phyloP scores from a whole-genome alignment of 2,329 filamentous ascomycete genomes.

The Orbilia javanica region DNA sequence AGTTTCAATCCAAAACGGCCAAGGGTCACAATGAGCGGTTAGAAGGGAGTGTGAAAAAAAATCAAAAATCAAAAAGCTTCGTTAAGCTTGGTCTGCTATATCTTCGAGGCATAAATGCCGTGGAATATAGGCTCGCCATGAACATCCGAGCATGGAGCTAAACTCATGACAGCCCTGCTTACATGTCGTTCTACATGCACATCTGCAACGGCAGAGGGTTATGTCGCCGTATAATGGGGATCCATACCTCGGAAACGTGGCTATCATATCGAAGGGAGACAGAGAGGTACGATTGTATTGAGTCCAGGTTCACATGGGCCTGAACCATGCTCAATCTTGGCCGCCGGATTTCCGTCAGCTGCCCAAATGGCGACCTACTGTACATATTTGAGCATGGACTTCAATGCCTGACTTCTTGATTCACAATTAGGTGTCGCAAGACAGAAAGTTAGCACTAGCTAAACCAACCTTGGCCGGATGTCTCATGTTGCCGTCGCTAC shows the following conservation, averaged over 20 bases:
- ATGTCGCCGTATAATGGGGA: slow-evolving; percentile 55
- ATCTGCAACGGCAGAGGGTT: slow-evolving; percentile 44
- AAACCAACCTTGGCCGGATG: slow-evolving; percentile 46
- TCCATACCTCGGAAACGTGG: slow-evolving; percentile 47
- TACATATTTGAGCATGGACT: slow-evolving; percentile 42
- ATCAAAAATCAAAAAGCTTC: slow-evolving; percentile 36
- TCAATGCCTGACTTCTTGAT: slow-evolving; percentile 45
- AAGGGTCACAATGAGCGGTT: slow-evolving; percentile 26
- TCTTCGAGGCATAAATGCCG: slow-evolving; percentile 47
- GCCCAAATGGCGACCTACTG: slow-evolving; percentile 51
- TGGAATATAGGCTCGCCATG: slow-evolving; percentile 46
- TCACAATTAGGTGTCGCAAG: slow-evolving; percentile 21
- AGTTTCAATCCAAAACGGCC: slow-evolving; percentile 32
- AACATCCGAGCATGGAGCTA: slow-evolving; percentile 44
- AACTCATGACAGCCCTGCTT: slow-evolving; percentile 33
- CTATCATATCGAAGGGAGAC: slow-evolving; percentile 39
- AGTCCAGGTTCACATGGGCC: slow-evolving; percentile 46
- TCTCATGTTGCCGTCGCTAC: slow-evolving; percentile 57
- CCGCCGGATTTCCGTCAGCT: slow-evolving; percentile 47
- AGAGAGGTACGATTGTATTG: slow-evolving; percentile 5
- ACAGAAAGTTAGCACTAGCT: slow-evolving; percentile 37
- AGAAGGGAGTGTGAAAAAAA: slow-evolving; percentile 5
- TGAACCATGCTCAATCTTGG: slow-evolving; percentile 46
- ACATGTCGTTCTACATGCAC: slow-evolving; percentile 23
- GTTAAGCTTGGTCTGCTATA: slow-evolving; percentile 24